These are phyloP conservation scores for Pisolithus albus DNA, from an alignment of 768 basidiomycete genomes.

Conservation along the genomic window DNA sequence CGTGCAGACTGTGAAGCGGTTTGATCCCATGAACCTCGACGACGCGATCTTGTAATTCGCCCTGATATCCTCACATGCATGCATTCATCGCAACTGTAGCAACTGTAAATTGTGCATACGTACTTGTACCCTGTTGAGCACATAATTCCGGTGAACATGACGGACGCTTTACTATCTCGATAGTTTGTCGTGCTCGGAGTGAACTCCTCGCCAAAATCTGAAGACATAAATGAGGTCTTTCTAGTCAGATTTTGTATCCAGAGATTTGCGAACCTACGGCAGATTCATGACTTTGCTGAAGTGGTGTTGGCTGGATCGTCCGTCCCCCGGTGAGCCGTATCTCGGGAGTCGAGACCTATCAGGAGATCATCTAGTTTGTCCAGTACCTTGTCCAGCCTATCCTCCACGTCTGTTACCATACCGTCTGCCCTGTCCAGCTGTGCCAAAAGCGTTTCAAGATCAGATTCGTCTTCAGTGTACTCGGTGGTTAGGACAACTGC, in stretches of 20 bases:
- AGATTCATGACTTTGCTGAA: slow-evolving; percentile 4
- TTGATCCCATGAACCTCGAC: slow-evolving; percentile 27
- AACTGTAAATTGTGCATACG: slow-evolving; percentile 10
- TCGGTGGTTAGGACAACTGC: slow-evolving; percentile 22
- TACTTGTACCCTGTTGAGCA: slow-evolving; percentile 8
- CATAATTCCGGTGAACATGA: neutral
- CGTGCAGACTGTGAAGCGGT: slow-evolving; percentile 75
- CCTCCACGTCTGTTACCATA: slow-evolving; percentile 56
- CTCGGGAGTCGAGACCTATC: slow-evolving; percentile 32
- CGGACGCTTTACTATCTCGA: neutral
- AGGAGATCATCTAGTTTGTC: slow-evolving; percentile 52
- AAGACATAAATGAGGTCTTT: neutral
- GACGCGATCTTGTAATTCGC: slow-evolving; percentile 23
- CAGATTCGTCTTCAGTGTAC: slow-evolving; percentile 29
- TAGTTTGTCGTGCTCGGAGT: neutral
- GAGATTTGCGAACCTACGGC: slow-evolving; percentile 7
- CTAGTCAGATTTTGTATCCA: neutral
- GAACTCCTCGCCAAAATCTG: neutral
- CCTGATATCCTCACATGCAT: slow-evolving; percentile 22
- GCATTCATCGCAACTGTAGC: neutral
- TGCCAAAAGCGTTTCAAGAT: slow-evolving; percentile 46
- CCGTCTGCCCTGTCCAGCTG: slow-evolving; percentile 52
- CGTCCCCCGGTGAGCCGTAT: neutral
- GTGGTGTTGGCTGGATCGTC: neutral
- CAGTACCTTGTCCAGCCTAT: slow-evolving; percentile 54